Base-by-base conservation (phyloP, 1,284 basidiomycete species). In the Bondarzewia mesenterica region DNA sequence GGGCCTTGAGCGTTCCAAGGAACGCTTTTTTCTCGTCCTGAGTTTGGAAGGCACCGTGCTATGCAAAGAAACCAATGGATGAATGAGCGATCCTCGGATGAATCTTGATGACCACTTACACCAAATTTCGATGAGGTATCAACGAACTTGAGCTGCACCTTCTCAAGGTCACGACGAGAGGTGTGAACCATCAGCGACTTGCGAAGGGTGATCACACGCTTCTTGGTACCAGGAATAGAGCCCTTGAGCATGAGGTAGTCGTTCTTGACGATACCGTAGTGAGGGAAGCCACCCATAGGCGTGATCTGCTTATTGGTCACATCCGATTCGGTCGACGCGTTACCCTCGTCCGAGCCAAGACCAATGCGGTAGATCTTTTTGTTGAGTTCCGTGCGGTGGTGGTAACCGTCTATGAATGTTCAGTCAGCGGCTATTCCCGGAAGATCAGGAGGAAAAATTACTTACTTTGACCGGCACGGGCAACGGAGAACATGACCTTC, bases 401-500 rank as follows among this genome's bases (percentile, higher is more conserved):
- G 94, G 81, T 98, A 99, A 68, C 95, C 95, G 70, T 96, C 87
- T 90, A 54, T 18, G 54, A 27, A 54, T 37, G 27, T 50, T 65
- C 50, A 58, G 50, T 49, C 37, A 37, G 50, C 35, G 21, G 22
- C 49, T 42, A 44, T 29, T 43, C 47, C 26, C 21, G 36, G 48
- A 32, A 23, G 5, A 26, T 45, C 5, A 8, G 38, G 25, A 35
- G 16, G 32, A 40, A 20, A 22, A 42, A 26, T 41, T 41, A 72
- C 85, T 53, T 62, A 91, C 88, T 89, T 85, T 99, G 95, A 93
- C 96, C 96, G 58, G 96, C 93, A 79, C 96, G 95, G 53, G 94
- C 95, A 59, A 99, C 96, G 44, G 93, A 96, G 86, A 92, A 99
- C 94, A 98, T 98, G 81, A 97, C 94, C 74, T 93, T 95, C 57